Base-by-base conservation (phyloP, 2,329 filamentous ascomycete species). In the Ceratocystis eucalypticola region DNA sequence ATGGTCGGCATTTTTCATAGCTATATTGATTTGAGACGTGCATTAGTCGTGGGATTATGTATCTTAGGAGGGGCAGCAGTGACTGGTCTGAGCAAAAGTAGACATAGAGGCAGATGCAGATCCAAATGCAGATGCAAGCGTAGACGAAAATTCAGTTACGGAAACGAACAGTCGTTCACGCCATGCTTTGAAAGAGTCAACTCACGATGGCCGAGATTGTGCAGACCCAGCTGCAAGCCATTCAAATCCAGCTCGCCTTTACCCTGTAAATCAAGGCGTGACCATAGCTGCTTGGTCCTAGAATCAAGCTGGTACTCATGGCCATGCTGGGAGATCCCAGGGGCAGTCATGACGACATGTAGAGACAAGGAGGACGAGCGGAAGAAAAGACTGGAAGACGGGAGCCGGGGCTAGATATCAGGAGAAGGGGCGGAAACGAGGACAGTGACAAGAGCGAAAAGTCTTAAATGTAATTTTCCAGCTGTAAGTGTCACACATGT, bases 191-290 rank as follows among this genome's bases (percentile, higher is more conserved):
- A 37, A 28, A 37, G 12, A 17, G 55, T 33, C 30, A 17, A 65
- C 80, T 77, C 74, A 96, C 91, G 94, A 75, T 99, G 94, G 75
- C 97, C 92, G 72, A 97, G 91, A 76, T 86, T 89, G 74, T 81
- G 85, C 73, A 99, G 78, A 3, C 93, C 94, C 77, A 86, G 89
- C 77, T 92, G 88, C 71, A 99, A 79, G 41, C 86, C 91, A 74
- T 88, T 86, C 70, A 95, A 80, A 76, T 97, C 92, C 71, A 99
- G 81, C 74, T 90, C 86, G 68, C 90, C 90, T 71, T 87, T 86
- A 68, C 82, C 81, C 70, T 85, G 83, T 70, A 87, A 87, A 75
- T 96, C 91, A 70, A 99, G 83, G 72, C 84, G 86, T 74, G 79
- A 80, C 92, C 93, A 97, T 73, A 97, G 84, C 75, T 86, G 82